These are phyloP conservation scores for Chrysanthemum lavandulifolium DNA, from an alignment of 129 eudicot species.

Conservation along the genomic window DNA sequence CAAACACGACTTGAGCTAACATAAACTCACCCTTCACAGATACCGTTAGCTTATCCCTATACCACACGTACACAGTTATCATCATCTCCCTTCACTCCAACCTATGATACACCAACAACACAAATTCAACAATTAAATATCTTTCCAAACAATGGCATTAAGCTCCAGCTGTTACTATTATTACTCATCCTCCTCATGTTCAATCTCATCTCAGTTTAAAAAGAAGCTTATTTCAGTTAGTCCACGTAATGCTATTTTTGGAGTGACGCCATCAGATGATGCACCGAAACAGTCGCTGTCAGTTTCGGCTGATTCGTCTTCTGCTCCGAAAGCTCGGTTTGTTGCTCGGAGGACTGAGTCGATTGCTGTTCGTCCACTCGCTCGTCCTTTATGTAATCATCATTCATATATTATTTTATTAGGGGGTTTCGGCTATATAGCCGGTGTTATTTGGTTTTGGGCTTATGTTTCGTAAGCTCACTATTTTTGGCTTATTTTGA, in stretches of 20 bases:
- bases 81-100: background rate
- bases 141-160: slow-evolving; percentile 30
- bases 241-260: slow-evolving; percentile 25
- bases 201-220: slow-evolving; percentile 31
- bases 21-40: slow-evolving; percentile 9
- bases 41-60: slow-evolving; percentile 35
- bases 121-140: too few relatives aligned
- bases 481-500: too few relatives aligned
- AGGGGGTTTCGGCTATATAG: too few relatives aligned
- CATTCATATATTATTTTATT: background rate
- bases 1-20: slow-evolving; percentile 8
- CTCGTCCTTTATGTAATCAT: slow-evolving; percentile 65
- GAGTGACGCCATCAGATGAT: slow-evolving; percentile 33
- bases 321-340: slow-evolving; percentile 69
- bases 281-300: slow-evolving; percentile 35
- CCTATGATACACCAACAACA: background rate
- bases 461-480: too few relatives aligned
- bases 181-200: slow-evolving; percentile 20
- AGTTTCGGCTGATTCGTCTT: slow-evolving; percentile 48
- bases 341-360: slow-evolving; percentile 73
- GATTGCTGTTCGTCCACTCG: slow-evolving; percentile 60
- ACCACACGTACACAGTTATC: slow-evolving; percentile 42
- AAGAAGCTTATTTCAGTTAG: slow-evolving; percentile 32
- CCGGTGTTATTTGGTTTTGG: too few relatives aligned
- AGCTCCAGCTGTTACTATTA: slow-evolving; percentile 32